phyloP scores from a whole-genome alignment of 345 rosid genomes.

The Brassica carinata region DNA sequence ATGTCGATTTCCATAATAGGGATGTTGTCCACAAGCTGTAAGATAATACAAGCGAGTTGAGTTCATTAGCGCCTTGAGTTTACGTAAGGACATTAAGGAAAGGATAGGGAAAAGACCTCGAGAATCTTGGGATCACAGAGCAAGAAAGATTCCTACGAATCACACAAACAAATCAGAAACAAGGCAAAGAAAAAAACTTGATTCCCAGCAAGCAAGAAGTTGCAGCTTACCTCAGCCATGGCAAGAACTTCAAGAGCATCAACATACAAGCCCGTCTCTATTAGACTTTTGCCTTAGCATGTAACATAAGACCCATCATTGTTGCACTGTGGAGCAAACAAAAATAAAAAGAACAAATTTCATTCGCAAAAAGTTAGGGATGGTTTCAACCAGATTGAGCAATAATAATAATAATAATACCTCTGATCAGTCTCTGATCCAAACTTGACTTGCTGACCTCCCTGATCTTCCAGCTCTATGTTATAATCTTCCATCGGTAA shows the following conservation, averaged over 20 bases:
- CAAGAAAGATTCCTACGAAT: slow-evolving; percentile 77
- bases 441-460: slow-evolving; percentile 63
- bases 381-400: not conserved
- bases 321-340: slow-evolving; percentile 57
- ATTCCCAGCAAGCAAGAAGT: slow-evolving; percentile 13
- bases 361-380: not conserved
- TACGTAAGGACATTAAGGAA: not conserved
- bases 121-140: slow-evolving; percentile 80
- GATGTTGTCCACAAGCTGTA: slow-evolving; percentile 84
- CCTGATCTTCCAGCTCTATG: slow-evolving; percentile 87
- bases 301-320: slow-evolving; percentile 96
- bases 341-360: not conserved
- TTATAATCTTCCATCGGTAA: slow-evolving; percentile 71
- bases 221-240: slow-evolving; percentile 84
- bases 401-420: slow-evolving; percentile 39
- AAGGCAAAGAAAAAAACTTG: not conserved
- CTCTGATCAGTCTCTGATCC: slow-evolving; percentile 82
- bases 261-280: slow-evolving; percentile 56
- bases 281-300: slow-evolving; percentile 68
- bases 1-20: slow-evolving; percentile 94
- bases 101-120: slow-evolving; percentile 54
- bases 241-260: slow-evolving; percentile 90
- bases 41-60: not conserved
- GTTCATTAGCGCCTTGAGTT: not conserved
- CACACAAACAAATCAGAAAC: slow-evolving; percentile 2